Evolutionary conservation across 1,284 basidiomycete species (phyloP), one percentile per base, ranked within the genome.

Genomic region (Lentinula novae-zelandiae): DNA sequence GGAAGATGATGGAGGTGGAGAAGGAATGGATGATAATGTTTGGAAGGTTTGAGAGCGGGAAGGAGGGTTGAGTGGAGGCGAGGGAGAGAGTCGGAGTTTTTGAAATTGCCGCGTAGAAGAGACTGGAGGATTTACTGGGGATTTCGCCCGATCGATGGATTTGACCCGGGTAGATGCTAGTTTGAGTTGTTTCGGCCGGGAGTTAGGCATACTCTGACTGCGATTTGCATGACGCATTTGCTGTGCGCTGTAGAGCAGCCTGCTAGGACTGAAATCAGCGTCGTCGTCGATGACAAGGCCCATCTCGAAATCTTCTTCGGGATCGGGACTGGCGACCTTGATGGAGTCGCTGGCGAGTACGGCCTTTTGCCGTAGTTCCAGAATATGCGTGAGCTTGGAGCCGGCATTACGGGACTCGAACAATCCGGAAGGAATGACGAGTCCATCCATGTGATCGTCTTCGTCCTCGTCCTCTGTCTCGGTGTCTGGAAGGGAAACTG

Each of bases 231-330:
- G 65, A 15, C 80, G 80, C 48, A 75, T 72, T 17, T 84, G 78
- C 59, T 85, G 83, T 36, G 81, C 73, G 60, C 78, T 83, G 68
- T 79, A 75, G 46, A 85, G 74, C 34, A 92, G 80, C 55, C 90
- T 79, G 69, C 86, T 89, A 6, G 89, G 86, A 68, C 87, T 92
- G 53, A 93, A 82, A 69, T 92, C 90, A 59, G 82, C 82, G 69
- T 91, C 90, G 62, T 90, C 88, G 67, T 87, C 85, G 67, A 93
- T 87, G 65, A 92, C 81, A 57, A 93, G 84, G 31, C 90, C 92
- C 65, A 82, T 82, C 72, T 93, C 91, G 64, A 91, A 92, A 70
- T 92, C 87, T 63, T 92, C 90, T 67, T 92, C 90, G 12, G 85
- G 83, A 70, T 89, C 82, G 12, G 83, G 81, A 61, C 75, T 80